Base-by-base conservation (phyloP, 164 flowering plant genomes). In the Umbellularia californica region DNA sequence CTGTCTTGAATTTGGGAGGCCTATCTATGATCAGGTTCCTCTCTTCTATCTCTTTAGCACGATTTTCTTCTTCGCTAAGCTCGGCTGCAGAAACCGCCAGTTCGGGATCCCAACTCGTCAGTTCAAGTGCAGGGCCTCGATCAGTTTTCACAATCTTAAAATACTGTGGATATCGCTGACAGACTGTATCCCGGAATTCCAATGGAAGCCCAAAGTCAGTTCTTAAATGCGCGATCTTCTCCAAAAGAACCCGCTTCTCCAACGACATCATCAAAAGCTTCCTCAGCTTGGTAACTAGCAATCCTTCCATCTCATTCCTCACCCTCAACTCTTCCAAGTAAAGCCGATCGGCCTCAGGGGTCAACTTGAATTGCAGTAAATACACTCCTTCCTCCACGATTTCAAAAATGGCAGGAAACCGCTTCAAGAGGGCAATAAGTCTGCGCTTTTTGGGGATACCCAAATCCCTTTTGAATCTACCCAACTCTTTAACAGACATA, bases 221-320 rank as follows among this genome's bases (percentile, higher is more conserved):
- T 79, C 77, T 89, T 78, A 93, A 84, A 84, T 92, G 99, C 5
- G 90, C 88, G 72, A 96, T 88, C 79, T 94, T 96, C 80, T 90
- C 93, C 79, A 92, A 74, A 30, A 90, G 81, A 80, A 96, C 88
- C 75, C 94, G 79, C 85, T 92, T 93, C 47, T 93, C 95, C 71
- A 87, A 65, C 0, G 98, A 92, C 98, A 94, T 93, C 99, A 96
- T 94, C 85, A 96, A 77, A 82, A 96, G 77, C 75, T 94, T 96
- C 87, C 94, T 86, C 82, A 96, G 75, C 82, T 92, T 96, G 64
- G 81, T 50, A 70, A 90, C 94, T 79, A 89, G 68, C 76, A 86
- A 70, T 20, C 76, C 94, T 75, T 93, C 97, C 96, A 92, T 94
- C 76, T 88, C 91, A 82, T 88, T 90, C 83, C 87, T 86, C 74